Evolutionary conservation across 2,329 filamentous ascomycete species (phyloP).

Genomic region (Trichoderma breve): DNA sequence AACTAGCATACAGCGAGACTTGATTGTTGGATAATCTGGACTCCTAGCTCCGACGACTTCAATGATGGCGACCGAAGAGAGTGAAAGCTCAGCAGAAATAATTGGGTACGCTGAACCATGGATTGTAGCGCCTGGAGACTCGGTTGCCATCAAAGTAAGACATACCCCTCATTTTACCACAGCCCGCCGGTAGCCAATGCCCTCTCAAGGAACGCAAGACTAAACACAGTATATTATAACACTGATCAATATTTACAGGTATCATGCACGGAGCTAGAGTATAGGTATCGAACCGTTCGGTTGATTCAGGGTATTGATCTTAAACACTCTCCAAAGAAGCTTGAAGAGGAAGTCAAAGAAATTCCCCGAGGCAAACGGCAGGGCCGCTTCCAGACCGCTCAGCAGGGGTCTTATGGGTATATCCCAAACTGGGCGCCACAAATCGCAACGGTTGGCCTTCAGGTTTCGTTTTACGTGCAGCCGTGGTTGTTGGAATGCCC

Average conservation of each 20-base stretch:
- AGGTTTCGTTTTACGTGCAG: background rate
- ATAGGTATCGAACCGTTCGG: background rate
- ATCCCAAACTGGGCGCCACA: background rate
- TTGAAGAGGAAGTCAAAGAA: background rate
- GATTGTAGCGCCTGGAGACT: too few relatives aligned
- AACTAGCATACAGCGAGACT: too few relatives aligned
- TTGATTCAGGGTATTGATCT: background rate
- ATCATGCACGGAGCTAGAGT: background rate
- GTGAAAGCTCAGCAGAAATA: too few relatives aligned
- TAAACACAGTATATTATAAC: background rate
- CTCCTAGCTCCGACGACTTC: too few relatives aligned
- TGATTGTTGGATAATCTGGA: too few relatives aligned
- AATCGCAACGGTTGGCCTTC: background rate
- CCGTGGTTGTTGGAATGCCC: background rate
- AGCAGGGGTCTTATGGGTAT: background rate
- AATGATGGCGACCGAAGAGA: too few relatives aligned
- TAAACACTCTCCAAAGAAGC: background rate
- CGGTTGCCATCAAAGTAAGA: too few relatives aligned
- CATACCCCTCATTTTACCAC: too few relatives aligned
- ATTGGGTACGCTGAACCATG: too few relatives aligned
- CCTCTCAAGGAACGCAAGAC: background rate
- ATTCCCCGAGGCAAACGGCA: background rate
- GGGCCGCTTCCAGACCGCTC: background rate
- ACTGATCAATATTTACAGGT: background rate
- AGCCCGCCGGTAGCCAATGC: too few relatives aligned